A percentile compares a stretch with the other conserved stretches of the same genome.
Conservation (phyloP, 1,139 yeast genomes). For the Taphrina communis region DNA sequence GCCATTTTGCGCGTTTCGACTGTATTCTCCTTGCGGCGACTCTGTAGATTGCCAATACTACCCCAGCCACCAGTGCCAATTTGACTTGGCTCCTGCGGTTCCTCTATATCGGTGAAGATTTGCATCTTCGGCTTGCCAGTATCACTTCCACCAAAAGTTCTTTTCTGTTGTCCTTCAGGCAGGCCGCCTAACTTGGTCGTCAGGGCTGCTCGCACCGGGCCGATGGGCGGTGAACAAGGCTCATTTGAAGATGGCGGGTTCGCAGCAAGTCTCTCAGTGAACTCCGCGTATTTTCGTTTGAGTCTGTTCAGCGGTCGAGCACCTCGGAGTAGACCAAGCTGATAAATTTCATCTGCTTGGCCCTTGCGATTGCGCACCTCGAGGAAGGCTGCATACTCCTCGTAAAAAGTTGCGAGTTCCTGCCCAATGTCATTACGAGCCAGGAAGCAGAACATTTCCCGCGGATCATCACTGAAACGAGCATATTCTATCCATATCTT, state of each 20-base stretch:
- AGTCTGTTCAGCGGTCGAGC: constrained; percentile 73
- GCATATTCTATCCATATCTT: constrained; percentile 81
- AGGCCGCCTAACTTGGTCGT: constrained; percentile 44
- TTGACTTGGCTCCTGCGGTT: constrained; percentile 46
- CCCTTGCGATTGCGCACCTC: constrained; percentile 60
- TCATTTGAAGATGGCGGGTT: constrained; percentile 43
- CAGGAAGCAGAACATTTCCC: constrained; percentile 74
- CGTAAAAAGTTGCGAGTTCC: constrained; percentile 73
- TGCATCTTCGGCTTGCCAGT: constrained; percentile 45
- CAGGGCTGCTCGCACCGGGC: constrained; percentile 45
- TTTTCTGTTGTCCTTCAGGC: constrained; percentile 29
- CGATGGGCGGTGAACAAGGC: constrained; percentile 33
- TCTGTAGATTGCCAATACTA: constrained; percentile 59
- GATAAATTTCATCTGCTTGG: constrained; percentile 70
- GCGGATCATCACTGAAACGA: constrained; percentile 70
- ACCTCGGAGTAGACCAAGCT: constrained; percentile 62
- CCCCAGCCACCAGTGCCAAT: constrained; percentile 56
- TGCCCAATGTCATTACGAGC: constrained; percentile 76
- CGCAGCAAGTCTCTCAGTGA: constrained; percentile 54
- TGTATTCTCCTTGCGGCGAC: constrained; percentile 69
- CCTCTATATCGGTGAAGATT: constrained; percentile 51
- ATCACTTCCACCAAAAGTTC: constrained; percentile 38
- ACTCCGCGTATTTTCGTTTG: constrained; percentile 58
- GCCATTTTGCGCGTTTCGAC: constrained; percentile 53
- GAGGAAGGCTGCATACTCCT: constrained; percentile 73